These are phyloP conservation scores for Ogataea ramenticola DNA, from an alignment of 805 yeast species.

Conservation along the genomic window DNA sequence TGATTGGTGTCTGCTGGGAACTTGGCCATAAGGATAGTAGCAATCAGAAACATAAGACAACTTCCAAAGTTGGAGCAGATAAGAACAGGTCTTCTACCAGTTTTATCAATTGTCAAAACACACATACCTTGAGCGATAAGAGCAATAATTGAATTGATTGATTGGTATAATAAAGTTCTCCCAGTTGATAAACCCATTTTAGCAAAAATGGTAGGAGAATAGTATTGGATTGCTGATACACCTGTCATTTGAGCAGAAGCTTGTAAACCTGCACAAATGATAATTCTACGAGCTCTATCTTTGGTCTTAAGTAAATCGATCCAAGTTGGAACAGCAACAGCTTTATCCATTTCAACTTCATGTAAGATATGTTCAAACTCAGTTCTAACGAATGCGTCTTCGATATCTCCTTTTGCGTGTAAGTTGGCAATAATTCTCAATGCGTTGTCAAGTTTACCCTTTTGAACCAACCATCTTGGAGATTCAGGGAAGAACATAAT, in stretches of 20 bases:
- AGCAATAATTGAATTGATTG: conserved; percentile 20
- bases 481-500: conserved; percentile 42
- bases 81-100: conserved; percentile 17
- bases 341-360: conserved; percentile 29
- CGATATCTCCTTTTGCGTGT: conserved; percentile 35
- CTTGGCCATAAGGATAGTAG: conserved; percentile 14
- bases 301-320: conserved; percentile 25
- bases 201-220: conserved; percentile 37
- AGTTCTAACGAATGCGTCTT: conserved; percentile 38
- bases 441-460: conserved; percentile 38
- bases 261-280: conserved; percentile 17
- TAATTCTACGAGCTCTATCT: conserved; percentile 18
- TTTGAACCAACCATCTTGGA: conserved; percentile 42
- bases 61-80: conserved; percentile 10
- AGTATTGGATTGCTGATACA: conserved; percentile 40
- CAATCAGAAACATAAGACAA: conserved; percentile 13
- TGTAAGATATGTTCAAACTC: conserved; percentile 56
- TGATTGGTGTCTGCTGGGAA: conserved; percentile 15
- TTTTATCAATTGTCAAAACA: conserved; percentile 13
- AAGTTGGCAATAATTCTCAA: conserved; percentile 32
- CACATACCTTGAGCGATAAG: conserved; percentile 14
- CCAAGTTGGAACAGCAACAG: conserved; percentile 32
- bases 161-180: conserved; percentile 16
- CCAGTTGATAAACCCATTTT: conserved; percentile 35
- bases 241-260: conserved; percentile 29